Base-by-base conservation (phyloP, 2,329 filamentous ascomycete species). In the Sarocladium oryzae region DNA sequence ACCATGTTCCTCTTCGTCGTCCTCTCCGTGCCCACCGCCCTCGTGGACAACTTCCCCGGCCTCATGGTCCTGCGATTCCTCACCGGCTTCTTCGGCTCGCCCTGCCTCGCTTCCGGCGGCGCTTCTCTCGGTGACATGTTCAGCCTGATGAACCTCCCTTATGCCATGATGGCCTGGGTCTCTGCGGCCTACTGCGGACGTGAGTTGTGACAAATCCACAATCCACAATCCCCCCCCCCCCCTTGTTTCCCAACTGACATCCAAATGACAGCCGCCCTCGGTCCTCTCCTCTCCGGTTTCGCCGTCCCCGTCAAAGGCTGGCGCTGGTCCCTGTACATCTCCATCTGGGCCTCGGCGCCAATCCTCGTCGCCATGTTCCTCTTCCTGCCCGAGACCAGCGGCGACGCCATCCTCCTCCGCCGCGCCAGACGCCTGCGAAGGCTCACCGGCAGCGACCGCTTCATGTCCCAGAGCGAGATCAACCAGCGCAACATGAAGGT, bases 1-100 rank as follows among this genome's bases (percentile, higher is more conserved):
- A 84, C 84, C 9, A 84, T 88, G 69, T 77, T 78, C 53, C 69
- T 88, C 24, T 89, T 88, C 62, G 79, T 85, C 46, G 75, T 88
- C 54, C 65, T 89, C 10, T 80, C 77, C 5, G 75, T 88, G 15
- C 84, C 84, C 0, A 79, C 83, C 0, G 80, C 82, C 0, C 63
- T 88, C 0, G 80, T 80, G 3, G 66, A 77, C 40, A 85, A 82
- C 67, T 85, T 82, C 50, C 68, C 78, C 0, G 82, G 82, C 0
- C 70, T 89, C 9, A 73, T 86, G 58, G 79, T 85, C 2, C 69
- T 84, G 2, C 75, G 83, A 1, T 85, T 85, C 65, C 64, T 86
- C 3, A 79, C 81, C 53, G 83, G 82, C 2, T 83, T 86, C 71
- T 83, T 85, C 56, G 82, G 83, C 8, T 79, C 75, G 7, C 84